A percentile compares a stretch with the other conserved stretches of the same genome.
These are phyloP conservation scores for Rhodotorula babjevae DNA, from an alignment of 768 basidiomycete genomes.

Conservation along the genomic window DNA sequence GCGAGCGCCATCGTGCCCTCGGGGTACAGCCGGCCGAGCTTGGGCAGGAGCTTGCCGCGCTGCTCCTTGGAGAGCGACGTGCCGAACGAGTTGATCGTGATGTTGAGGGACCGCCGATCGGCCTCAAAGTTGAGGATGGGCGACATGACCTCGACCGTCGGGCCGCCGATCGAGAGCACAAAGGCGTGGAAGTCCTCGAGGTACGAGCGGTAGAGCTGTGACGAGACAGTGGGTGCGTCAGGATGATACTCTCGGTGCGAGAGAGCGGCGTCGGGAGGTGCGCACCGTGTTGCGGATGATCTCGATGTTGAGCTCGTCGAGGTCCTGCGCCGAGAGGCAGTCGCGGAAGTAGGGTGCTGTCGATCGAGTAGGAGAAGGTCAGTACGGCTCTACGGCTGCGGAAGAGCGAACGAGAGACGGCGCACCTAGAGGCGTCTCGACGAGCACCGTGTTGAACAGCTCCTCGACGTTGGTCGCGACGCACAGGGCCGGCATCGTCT, in stretches of 20 bases:
- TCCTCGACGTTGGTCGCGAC: conserved; percentile 99
- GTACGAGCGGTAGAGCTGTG: conserved; percentile 85
- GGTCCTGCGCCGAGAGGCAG: conserved; percentile 87
- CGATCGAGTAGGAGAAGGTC: background rate
- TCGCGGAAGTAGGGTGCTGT: conserved; percentile 92
- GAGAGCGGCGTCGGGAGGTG: too few relatives aligned
- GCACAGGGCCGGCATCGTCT: conserved; percentile 98
- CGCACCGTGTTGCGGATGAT: conserved; percentile 85
- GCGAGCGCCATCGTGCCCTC: conserved; percentile 92
- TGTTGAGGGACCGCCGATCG: conserved; percentile 92
- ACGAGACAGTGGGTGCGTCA: background rate
- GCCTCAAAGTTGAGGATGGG: conserved; percentile 91
- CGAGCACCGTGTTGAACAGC: conserved; percentile 89
- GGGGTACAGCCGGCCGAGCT: conserved; percentile 87
- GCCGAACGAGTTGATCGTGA: conserved; percentile 97
- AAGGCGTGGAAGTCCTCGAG: conserved; percentile 93
- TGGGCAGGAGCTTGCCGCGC: conserved; percentile 87
- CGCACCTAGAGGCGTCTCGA: conserved; percentile 93
- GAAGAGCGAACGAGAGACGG: conserved; percentile 20
- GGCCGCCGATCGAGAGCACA: conserved; percentile 69
- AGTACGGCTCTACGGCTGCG: background rate
- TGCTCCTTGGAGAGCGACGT: conserved; percentile 93
- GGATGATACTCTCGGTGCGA: too few relatives aligned
- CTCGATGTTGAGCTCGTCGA: conserved; percentile 98
- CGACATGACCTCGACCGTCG: conserved; percentile 88